Evolutionary conservation across 371 early-diverging fungal genomes (phyloP).

Genomic region (Mortierella sp.): DNA sequence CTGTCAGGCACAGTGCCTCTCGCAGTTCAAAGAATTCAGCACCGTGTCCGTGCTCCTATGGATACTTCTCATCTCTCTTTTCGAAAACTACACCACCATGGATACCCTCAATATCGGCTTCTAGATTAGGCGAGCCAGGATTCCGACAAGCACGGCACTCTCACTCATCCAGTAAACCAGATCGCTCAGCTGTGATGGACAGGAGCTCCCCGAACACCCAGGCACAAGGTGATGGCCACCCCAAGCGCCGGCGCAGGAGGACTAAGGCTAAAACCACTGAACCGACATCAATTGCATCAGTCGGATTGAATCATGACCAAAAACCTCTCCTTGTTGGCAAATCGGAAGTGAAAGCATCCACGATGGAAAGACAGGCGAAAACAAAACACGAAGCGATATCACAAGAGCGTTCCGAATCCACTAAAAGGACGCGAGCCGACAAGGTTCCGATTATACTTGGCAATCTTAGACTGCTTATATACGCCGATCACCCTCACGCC

Average conservation of each 20-base stretch:
- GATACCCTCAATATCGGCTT: background rate
- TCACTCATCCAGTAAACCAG: constrained; percentile 8
- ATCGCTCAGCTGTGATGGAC: background rate
- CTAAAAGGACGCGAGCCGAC: background rate
- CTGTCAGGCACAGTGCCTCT: background rate
- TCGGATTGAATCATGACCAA: background rate
- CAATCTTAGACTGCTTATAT: constrained; percentile 32
- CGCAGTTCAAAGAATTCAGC: background rate
- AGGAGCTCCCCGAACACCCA: background rate
- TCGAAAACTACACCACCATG: background rate
- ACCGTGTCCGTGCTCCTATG: background rate
- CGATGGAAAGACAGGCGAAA: background rate
- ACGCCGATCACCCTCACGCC: constrained; percentile 14
- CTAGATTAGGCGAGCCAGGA: background rate
- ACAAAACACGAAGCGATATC: background rate
- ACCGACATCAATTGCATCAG: background rate
- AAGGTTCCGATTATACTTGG: background rate
- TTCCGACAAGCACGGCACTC: constrained; percentile 13
- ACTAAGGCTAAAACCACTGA: background rate
- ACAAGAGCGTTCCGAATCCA: background rate
- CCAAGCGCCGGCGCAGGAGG: background rate
- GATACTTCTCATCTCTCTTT: constrained; percentile 4
- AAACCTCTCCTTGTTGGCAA: background rate
- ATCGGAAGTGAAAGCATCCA: background rate
- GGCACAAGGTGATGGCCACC: background rate